Evolutionary conservation across 805 yeast species (phyloP).

Genomic region (Tetrapisispora fleetii): DNA sequence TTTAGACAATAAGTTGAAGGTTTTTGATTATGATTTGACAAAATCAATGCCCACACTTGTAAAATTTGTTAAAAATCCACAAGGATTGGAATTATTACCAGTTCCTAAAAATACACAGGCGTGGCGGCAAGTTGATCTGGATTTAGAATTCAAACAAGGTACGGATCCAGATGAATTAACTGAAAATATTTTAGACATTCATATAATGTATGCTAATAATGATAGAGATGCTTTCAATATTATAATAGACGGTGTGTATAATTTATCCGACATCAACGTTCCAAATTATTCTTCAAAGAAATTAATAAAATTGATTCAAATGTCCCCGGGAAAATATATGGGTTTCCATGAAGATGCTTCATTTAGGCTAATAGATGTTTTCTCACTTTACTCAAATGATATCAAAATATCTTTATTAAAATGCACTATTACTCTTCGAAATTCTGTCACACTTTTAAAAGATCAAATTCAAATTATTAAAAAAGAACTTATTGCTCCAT

Average conservation of each 20-base stretch:
- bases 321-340: background rate
- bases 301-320: background rate
- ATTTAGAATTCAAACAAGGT: background rate
- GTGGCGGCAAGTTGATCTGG: slow-evolving; percentile 10
- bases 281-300: background rate
- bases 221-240: slow-evolving; percentile 7
- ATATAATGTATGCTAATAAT: slow-evolving; percentile 9
- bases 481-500: slow-evolving; percentile 16
- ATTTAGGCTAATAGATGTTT: slow-evolving; percentile 4
- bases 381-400: slow-evolving; percentile 3
- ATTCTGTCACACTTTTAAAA: slow-evolving; percentile 8
- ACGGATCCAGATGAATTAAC: background rate
- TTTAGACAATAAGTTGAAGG: background rate
- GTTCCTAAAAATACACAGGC: slow-evolving; percentile 8
- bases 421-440: slow-evolving; percentile 7
- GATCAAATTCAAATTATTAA: slow-evolving; percentile 14
- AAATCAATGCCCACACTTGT: slow-evolving; percentile 16
- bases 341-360: slow-evolving; percentile 9
- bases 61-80: slow-evolving; percentile 13
- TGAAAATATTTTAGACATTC: slow-evolving; percentile 12
- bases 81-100: slow-evolving; percentile 10
- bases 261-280: background rate
- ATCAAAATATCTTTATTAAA: slow-evolving; percentile 6
- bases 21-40: slow-evolving; percentile 13
- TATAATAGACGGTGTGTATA: slow-evolving; percentile 16